Percentiles rank a stretch among this genome's conserved stretches.
These are phyloP conservation scores for Acanthamoeba divionensis DNA, from an alignment of 208 protist genomes.

Conservation along the genomic window DNA sequence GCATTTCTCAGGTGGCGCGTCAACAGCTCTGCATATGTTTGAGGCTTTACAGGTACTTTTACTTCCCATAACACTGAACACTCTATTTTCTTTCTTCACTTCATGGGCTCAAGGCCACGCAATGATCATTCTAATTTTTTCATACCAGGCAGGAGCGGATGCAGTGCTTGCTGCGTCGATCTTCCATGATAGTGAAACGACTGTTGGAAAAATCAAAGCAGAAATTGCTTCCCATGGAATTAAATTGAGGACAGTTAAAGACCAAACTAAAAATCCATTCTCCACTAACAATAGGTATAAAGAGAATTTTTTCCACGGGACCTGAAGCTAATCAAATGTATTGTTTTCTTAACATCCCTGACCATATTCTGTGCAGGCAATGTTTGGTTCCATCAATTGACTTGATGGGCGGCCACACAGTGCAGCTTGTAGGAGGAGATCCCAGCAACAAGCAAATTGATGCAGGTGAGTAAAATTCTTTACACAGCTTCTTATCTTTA, in stretches of 20 bases:
- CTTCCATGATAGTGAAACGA: slow-evolving; percentile 62
- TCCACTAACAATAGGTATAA: too few species aligned
- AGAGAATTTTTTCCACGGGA: too few species aligned
- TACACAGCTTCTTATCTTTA: neutral
- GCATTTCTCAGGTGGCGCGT: neutral
- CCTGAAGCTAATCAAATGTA: neutral
- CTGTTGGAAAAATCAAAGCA: slow-evolving; percentile 54
- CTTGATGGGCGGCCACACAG: slow-evolving; percentile 50
- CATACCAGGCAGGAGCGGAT: slow-evolving; percentile 49
- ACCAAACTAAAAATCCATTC: neutral
- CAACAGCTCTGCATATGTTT: slow-evolving; percentile 30
- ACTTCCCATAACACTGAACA: neutral
- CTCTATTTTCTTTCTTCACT: neutral
- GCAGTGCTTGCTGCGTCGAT: slow-evolving; percentile 63
- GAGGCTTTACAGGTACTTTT: slow-evolving; percentile 16
- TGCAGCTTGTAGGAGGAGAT: slow-evolving; percentile 60
- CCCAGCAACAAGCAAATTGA: slow-evolving; percentile 42
- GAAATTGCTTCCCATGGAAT: neutral
- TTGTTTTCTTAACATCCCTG: neutral
- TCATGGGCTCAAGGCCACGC: neutral
- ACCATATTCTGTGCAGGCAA: neutral
- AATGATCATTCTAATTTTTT: neutral
- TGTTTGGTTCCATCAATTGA: slow-evolving; percentile 60
- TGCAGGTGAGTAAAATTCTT: slow-evolving; percentile 19
- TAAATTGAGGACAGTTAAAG: neutral